These are phyloP conservation scores for Ampelomyces quisqualis DNA, from an alignment of 2,329 filamentous ascomycete species.

Conservation along the genomic window DNA sequence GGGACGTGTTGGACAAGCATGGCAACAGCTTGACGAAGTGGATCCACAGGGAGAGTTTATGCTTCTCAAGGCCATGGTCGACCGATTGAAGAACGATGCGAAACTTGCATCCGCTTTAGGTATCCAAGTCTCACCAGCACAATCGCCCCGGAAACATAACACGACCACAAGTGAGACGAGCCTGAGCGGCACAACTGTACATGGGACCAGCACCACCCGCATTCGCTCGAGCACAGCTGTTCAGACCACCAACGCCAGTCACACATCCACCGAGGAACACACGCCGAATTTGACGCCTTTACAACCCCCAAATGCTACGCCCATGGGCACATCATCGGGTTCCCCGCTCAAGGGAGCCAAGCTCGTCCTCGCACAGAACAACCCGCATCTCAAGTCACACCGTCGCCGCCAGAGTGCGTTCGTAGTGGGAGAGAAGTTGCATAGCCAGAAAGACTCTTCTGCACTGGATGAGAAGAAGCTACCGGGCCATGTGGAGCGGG, in stretches of 20 bases:
- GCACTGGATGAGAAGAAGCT: constrained; percentile 52
- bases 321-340: constrained; percentile 37
- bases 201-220: constrained; percentile 38
- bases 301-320: constrained; percentile 25
- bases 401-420: constrained; percentile 55
- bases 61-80: constrained; percentile 73
- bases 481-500: constrained; percentile 61
- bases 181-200: constrained; percentile 38
- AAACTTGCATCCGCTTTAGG: constrained; percentile 59
- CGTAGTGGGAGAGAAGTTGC: constrained; percentile 46
- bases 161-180: constrained; percentile 36
- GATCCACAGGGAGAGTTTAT: constrained; percentile 91
- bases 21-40: constrained; percentile 77
- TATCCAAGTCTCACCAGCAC: constrained; percentile 32
- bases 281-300: constrained; percentile 24
- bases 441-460: constrained; percentile 43
- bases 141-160: constrained; percentile 33
- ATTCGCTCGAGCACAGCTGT: constrained; percentile 35
- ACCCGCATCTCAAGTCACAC: constrained; percentile 78
- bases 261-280: constrained; percentile 21
- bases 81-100: constrained; percentile 68
- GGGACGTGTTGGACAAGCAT: constrained; percentile 79
- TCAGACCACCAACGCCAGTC: constrained; percentile 16
- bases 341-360: constrained; percentile 60
- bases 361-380: constrained; percentile 75